Base-by-base conservation (phyloP, 306 rosid species). In the Malus asiatica region DNA sequence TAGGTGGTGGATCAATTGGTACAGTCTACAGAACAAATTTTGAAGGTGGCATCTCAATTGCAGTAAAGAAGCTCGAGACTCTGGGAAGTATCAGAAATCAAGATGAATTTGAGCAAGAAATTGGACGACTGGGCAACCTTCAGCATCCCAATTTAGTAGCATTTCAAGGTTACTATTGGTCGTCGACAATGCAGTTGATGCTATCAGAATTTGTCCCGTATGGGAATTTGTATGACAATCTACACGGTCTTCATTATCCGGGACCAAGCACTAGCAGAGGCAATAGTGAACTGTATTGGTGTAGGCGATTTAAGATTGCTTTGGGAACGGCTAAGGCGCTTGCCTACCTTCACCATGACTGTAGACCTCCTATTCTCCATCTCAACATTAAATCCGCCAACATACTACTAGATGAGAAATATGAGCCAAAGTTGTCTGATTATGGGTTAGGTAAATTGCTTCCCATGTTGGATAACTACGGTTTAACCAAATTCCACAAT, bases 141-240 rank as follows among this genome's bases (percentile, higher is more conserved):
- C 88, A 68, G 64, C 96, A 96, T 86, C 87, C 88, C 11, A 89
- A 96, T 67, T 83, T 96, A 73, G 98, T 92, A 48, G 82, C 93
- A 45, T 86, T 90, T 66, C 98, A 96, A 87, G 99, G 99, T 48
- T 92, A 89, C 78, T 96, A 96, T 71, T 96, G 98, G 99, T 96
- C 99, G 42, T 84, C 96, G 29, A 86, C 97, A 75, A 92, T 92
- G 98, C 93, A 92, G 81, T 81, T 96, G 85, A 88, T 96, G 82
- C 90, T 92, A 42, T 96, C 97, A 1, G 98, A 96, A 77, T 96
- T 96, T 73, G 86, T 96, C 68, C 74, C 90, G 33, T 92, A 92
- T 53, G 97, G 99, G 48, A 96, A 96, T 71, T 82, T 96, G 78
- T 90, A 87, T 32, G 99, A 96, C 75, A 92, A 90, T 86, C 89